Evolutionary conservation across 129 eudicot genomes (phyloP).

Genomic region (Saussurea involucrata): DNA sequence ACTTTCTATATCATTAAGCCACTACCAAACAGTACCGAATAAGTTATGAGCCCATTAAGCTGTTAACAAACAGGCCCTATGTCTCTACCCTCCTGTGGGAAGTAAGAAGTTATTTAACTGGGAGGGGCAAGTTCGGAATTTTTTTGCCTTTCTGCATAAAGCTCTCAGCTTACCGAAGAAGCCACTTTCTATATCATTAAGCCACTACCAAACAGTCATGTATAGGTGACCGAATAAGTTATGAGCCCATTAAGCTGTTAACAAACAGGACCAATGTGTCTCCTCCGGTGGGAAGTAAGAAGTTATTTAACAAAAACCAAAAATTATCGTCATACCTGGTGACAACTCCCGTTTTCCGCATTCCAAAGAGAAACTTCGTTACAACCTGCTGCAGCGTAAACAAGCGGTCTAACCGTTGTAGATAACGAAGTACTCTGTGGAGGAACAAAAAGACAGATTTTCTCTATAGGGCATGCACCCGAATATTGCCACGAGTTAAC

Average conservation of each 20-base stretch:
- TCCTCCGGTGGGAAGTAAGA: not conserved
- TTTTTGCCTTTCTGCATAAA: no score
- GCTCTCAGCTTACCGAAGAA: not conserved
- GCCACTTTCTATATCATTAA: no score
- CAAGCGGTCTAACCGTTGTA: constrained; percentile 75
- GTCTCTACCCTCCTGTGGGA: not conserved
- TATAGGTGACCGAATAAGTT: no score
- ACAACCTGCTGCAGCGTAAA: constrained; percentile 96
- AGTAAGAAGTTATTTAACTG: not conserved
- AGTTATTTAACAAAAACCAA: not conserved
- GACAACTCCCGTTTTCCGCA: constrained; percentile 97
- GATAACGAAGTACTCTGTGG: constrained; percentile 58
- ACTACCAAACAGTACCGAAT: not conserved
- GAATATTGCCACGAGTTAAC: constrained; percentile 90
- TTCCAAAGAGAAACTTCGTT: constrained; percentile 97
- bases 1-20: not conserved
- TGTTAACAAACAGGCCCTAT: not conserved
- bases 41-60: not conserved
- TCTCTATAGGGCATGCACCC: constrained; percentile 64
- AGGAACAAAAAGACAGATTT: constrained; percentile 86
- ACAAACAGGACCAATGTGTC: not conserved
- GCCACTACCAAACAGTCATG: not conserved
- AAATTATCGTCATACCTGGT: constrained; percentile 53
- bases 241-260: no score
- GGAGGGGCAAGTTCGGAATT: not conserved